Base-by-base conservation (phyloP, 805 yeast species). In the Komagataella pseudopastoris region DNA sequence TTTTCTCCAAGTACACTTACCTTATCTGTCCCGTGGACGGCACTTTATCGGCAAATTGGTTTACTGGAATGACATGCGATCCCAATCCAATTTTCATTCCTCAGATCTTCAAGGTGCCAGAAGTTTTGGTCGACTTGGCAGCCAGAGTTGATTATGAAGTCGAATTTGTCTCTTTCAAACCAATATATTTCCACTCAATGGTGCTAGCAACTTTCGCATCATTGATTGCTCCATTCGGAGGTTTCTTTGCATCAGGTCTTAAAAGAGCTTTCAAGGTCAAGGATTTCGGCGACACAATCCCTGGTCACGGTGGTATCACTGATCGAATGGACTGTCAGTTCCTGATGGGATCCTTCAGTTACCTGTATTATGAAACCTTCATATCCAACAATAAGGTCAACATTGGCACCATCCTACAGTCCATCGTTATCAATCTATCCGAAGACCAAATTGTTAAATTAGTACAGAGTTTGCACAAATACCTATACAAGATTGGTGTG, bases 241-340 rank as follows among this genome's bases (percentile, higher is more conserved):
- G 99, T 1, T 93, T 93, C 66, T 93, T 93, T 61, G 98, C 98
- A 6, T 84, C 95, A 51, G 99, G 98, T n/a, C 75, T 93, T 59
- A 93, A 93, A 72, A 81, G 99, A 68, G 88, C 98, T 12, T 90
- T 93, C 70, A 87, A 91, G 62, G 89, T 90, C 51, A 93, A 93
- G 69, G 99, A 93, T 68, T 93, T 93, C 62, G 99, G 98, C 58
- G 95, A 91, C 63, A 91, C 98, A 7, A 93, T 93, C 58, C 99
- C 99, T 14, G 99, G 99, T 36, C 99, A 93, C 64, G 99, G 99
- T 56, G 99, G 99, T 58, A 83, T 93, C 58, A 90, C 97, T 23
- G 99, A 93, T 65, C 79, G 99, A 70, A 83, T 93, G 72, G 99
- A 93, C 69, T 93, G 99, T 69, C 98, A 93, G 70, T 93, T 91